Evolutionary conservation across 208 protist genomes (phyloP).

Genomic region (Trypanosomatidae sp.): DNA sequence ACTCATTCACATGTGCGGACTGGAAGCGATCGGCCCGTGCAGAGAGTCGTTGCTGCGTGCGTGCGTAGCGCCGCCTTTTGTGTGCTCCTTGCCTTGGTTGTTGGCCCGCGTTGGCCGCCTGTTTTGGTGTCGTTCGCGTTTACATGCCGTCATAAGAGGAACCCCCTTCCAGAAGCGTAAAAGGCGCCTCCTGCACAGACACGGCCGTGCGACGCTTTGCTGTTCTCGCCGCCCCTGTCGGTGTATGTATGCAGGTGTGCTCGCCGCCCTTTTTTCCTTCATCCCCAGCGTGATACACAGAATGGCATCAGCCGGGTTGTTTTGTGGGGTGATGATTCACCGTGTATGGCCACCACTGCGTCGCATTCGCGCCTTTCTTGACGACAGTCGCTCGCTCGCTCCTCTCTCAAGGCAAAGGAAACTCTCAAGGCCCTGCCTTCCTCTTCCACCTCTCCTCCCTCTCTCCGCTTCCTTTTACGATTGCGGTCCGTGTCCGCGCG

Average conservation of each 20-base stretch:
- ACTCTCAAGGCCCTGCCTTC: background rate
- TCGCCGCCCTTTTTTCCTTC: background rate
- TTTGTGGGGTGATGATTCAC: background rate
- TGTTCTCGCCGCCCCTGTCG: background rate
- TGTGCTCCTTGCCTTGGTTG: background rate
- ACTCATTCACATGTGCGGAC: background rate
- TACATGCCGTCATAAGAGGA: background rate
- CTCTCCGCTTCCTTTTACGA: background rate
- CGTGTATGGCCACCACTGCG: background rate
- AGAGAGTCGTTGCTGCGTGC: background rate
- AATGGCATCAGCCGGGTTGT: background rate
- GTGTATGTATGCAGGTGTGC: background rate
- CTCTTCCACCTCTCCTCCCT: background rate
- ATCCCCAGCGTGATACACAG: background rate
- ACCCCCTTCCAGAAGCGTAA: background rate
- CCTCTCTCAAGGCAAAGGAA: background rate
- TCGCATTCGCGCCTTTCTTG: background rate
- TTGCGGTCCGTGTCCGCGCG: background rate
- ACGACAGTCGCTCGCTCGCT: background rate
- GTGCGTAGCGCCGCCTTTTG: background rate
- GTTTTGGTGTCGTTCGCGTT: background rate
- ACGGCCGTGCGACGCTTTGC: background rate
- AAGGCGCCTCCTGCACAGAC: background rate
- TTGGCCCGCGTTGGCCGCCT: background rate
- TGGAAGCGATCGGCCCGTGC: background rate